Percentiles rank a stretch among this genome's conserved stretches.
phyloP scores from a whole-genome alignment of 2,329 filamentous ascomycete genomes.

The Cladosporium sp. region DNA sequence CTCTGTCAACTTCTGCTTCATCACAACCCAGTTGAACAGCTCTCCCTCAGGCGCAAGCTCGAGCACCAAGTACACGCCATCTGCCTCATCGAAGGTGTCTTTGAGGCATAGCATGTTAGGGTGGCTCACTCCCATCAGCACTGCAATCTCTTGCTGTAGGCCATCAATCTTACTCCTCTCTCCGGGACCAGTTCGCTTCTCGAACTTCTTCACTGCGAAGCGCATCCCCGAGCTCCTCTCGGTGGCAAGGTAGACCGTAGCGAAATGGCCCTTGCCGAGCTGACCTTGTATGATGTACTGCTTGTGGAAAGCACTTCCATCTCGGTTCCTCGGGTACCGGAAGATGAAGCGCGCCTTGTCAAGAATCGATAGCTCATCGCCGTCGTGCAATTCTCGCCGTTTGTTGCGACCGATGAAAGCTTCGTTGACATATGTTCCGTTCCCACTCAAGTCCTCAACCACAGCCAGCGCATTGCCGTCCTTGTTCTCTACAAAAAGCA shows the following conservation, averaged over 20 bases:
- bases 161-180: slow-evolving; percentile 83
- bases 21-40: slow-evolving; percentile 91
- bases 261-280: slow-evolving; percentile 93
- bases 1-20: slow-evolving; percentile 85
- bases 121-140: slow-evolving; percentile 96
- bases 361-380: slow-evolving; percentile 86
- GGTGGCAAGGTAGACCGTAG: slow-evolving; percentile 86
- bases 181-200: slow-evolving; percentile 77
- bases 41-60: slow-evolving; percentile 92
- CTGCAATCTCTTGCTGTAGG: slow-evolving; percentile 91
- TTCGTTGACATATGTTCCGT: slow-evolving; percentile 96
- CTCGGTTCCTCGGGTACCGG: slow-evolving; percentile 75
- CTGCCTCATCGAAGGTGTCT: slow-evolving; percentile 89
- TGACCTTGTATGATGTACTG: slow-evolving; percentile 84
- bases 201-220: slow-evolving; percentile 94
- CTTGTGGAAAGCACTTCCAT: slow-evolving; percentile 77
- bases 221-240: slow-evolving; percentile 80
- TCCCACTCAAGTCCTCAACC: slow-evolving; percentile 90
- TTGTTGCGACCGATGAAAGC: slow-evolving; percentile 89
- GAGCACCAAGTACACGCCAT: slow-evolving; percentile 86
- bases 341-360: slow-evolving; percentile 88
- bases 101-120: slow-evolving; percentile 90
- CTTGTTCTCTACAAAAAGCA: slow-evolving; percentile 66
- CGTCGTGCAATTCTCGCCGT: slow-evolving; percentile 80
- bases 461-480: slow-evolving; percentile 66